Percentiles rank a stretch among this genome's conserved stretches.
Conservation (phyloP, 1,284 basidiomycete genomes). For the Trametes hirsuta region DNA sequence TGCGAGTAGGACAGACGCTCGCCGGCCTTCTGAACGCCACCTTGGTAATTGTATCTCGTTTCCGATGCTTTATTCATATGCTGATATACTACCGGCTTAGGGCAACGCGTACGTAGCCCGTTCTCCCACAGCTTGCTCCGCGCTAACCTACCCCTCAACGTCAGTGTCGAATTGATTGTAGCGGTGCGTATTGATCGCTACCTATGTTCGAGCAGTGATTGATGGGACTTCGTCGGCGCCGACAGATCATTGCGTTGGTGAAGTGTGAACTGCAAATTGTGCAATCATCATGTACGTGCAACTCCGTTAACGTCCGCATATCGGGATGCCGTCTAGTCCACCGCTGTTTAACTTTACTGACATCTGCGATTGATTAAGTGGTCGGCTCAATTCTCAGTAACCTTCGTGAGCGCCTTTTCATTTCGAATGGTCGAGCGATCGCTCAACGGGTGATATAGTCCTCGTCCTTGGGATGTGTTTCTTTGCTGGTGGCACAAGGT, state of each 20-base stretch:
- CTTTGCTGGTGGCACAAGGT: conserved; percentile 70
- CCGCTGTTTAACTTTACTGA: conserved; percentile 3
- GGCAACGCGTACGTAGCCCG: conserved; percentile 72
- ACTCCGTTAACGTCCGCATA: too few species aligned
- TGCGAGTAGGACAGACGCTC: conserved; percentile 84
- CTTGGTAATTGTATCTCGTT: conserved; percentile 50
- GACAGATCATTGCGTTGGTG: conserved; percentile 77
- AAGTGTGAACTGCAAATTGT: conserved; percentile 85
- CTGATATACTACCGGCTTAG: conserved; percentile 39
- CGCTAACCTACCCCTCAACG: background rate
- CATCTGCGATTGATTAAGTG: conserved; percentile 45
- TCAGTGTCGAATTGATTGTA: conserved; percentile 80
- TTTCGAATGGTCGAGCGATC: conserved; percentile 1
- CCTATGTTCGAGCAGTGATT: conserved; percentile 3
- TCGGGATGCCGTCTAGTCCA: background rate
- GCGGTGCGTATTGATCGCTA: conserved; percentile 51
- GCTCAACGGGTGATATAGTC: conserved; percentile 44
- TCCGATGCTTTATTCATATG: conserved; percentile 5
- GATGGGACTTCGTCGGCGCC: conserved; percentile 3
- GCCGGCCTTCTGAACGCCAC: conserved; percentile 89
- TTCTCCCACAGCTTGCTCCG: background rate
- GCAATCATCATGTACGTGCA: conserved; percentile 73
- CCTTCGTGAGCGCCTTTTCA: conserved; percentile 49
- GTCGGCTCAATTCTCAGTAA: conserved; percentile 85
- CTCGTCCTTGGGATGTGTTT: conserved; percentile 86